These are phyloP conservation scores for Debaryomyces coudertii DNA, from an alignment of 1,139 yeast genomes.

Conservation along the genomic window DNA sequence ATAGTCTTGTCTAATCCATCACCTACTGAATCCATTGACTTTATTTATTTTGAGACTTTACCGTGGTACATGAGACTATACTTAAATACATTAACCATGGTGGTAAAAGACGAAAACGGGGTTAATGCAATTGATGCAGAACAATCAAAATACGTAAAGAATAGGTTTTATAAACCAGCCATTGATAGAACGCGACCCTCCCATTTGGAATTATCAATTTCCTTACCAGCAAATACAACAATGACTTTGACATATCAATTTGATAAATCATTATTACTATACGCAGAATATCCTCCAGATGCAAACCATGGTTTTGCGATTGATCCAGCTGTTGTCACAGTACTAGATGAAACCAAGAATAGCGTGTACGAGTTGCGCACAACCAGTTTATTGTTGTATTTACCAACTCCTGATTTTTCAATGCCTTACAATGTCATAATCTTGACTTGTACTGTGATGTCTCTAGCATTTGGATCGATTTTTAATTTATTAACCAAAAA, in stretches of 20 bases:
- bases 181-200: constrained; percentile 81
- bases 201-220: constrained; percentile 71
- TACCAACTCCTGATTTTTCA: constrained; percentile 97
- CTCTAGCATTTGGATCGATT: constrained; percentile 85
- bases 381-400: constrained; percentile 76
- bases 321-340: constrained; percentile 81
- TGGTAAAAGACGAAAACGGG: constrained; percentile 22
- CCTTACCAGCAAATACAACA: constrained; percentile 65
- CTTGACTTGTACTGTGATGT: constrained; percentile 90
- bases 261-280: constrained; percentile 81
- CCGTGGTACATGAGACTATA: constrained; percentile 95
- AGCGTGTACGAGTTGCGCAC: constrained; percentile 69
- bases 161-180: constrained; percentile 73
- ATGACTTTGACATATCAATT: constrained; percentile 74
- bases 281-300: constrained; percentile 97
- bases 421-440: constrained; percentile 99
- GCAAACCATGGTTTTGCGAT: constrained; percentile 98
- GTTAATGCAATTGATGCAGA: constrained; percentile 21
- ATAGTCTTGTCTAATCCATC: constrained; percentile 73
- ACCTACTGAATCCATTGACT: constrained; percentile 40
- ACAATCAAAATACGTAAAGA: constrained; percentile 44
- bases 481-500: constrained; percentile 78
- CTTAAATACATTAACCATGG: constrained; percentile 61
- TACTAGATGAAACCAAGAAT: constrained; percentile 33
- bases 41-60: constrained; percentile 75